phyloP scores from a whole-genome alignment of 805 yeast genomes.

The Cyberlindnera saturnus region DNA sequence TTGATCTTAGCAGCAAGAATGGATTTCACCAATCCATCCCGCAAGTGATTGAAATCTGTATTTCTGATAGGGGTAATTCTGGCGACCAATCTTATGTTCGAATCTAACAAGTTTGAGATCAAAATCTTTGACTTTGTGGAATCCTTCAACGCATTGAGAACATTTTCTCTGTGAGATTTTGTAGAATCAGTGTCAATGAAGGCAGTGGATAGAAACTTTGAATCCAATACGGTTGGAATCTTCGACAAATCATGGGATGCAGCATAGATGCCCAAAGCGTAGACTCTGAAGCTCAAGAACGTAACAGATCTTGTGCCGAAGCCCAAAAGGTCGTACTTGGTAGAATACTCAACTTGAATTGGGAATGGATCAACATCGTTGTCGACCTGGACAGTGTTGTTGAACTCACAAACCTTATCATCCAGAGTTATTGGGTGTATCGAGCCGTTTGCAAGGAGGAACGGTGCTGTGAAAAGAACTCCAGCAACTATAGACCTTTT shows the following conservation, averaged over 20 bases:
- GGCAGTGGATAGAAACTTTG: slow-evolving; percentile 33
- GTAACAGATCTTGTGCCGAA: slow-evolving; percentile 82
- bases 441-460: background rate
- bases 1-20: slow-evolving; percentile 57
- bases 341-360: slow-evolving; percentile 21
- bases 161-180: slow-evolving; percentile 34
- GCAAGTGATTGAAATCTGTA: slow-evolving; percentile 84
- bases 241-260: slow-evolving; percentile 49
- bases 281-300: slow-evolving; percentile 74
- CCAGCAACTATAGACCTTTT: background rate
- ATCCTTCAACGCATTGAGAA: slow-evolving; percentile 42
- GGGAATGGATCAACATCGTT: slow-evolving; percentile 39
- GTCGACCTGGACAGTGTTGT: slow-evolving; percentile 38
- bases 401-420: slow-evolving; percentile 6
- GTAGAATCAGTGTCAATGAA: slow-evolving; percentile 29
- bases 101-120: slow-evolving; percentile 49
- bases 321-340: slow-evolving; percentile 57
- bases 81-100: slow-evolving; percentile 58
- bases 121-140: slow-evolving; percentile 45
- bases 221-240: slow-evolving; percentile 36
- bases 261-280: slow-evolving; percentile 79
- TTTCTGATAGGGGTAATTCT: slow-evolving; percentile 83
- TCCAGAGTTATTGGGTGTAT: slow-evolving; percentile 8
- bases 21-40: slow-evolving; percentile 84
- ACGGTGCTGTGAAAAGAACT: background rate